Percentiles rank a stretch among this genome's conserved stretches.
Evolutionary conservation across 306 rosid species (phyloP).

Genomic region (Chamaecrista fasciculata): DNA sequence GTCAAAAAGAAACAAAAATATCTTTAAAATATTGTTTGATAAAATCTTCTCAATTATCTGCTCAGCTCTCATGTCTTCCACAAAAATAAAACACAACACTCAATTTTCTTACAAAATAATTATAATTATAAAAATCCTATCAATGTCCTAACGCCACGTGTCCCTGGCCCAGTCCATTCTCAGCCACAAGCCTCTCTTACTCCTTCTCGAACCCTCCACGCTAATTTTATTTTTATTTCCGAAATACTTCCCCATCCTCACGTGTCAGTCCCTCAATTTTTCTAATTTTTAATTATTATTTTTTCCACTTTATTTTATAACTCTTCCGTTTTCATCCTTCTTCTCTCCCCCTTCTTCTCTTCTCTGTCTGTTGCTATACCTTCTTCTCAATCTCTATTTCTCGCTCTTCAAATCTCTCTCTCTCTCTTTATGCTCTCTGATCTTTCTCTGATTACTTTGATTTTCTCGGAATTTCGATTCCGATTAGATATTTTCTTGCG

Average conservation of each 20-base stretch:
- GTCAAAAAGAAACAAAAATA: slow-evolving; percentile 43
- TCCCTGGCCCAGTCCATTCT: slow-evolving; percentile 35
- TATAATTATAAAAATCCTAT: neutral
- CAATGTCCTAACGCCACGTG: slow-evolving; percentile 50
- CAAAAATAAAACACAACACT: slow-evolving; percentile 38
- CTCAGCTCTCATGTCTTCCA: slow-evolving; percentile 31
- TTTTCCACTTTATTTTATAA: neutral
- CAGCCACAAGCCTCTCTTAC: slow-evolving; percentile 65
- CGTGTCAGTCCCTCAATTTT: slow-evolving; percentile 48
- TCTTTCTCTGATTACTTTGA: neutral
- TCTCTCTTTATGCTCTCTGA: no score
- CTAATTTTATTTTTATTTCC: neutral
- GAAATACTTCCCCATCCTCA: slow-evolving; percentile 27
- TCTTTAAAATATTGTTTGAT: slow-evolving; percentile 15
- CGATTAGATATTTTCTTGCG: slow-evolving; percentile 8
- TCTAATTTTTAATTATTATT: neutral
- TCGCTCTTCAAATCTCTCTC: slow-evolving; percentile 25
- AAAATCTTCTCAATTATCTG: slow-evolving; percentile 40
- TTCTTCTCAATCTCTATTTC: slow-evolving; percentile 21
- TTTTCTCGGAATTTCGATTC: slow-evolving; percentile 30
- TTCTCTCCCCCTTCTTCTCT: neutral
- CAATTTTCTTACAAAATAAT: neutral
- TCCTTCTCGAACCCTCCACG: slow-evolving; percentile 55
- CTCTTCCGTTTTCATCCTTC: slow-evolving; percentile 13
- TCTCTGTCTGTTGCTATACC: neutral